A percentile compares a stretch with the other conserved stretches of the same genome.
These are phyloP conservation scores for Xylariales sp. DNA, from an alignment of 2,329 filamentous ascomycete genomes.

Conservation along the genomic window DNA sequence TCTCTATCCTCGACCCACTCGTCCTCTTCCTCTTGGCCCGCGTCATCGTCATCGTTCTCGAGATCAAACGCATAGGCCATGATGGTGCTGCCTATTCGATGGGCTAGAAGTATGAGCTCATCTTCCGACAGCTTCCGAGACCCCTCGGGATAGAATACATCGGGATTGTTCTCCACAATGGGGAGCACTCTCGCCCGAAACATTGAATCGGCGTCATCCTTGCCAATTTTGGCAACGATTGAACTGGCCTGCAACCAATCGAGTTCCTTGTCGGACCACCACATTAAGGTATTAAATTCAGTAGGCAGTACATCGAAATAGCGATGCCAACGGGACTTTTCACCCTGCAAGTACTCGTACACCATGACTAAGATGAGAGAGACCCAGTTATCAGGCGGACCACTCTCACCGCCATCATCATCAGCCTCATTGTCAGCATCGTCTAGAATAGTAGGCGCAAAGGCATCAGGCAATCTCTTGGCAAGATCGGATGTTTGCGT, in stretches of 20 bases:
- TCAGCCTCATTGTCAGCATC: slow-evolving; percentile 54
- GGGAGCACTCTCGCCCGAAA: slow-evolving; percentile 69
- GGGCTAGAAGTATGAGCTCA: slow-evolving; percentile 66
- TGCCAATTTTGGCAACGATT: slow-evolving; percentile 81
- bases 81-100: slow-evolving; percentile 86
- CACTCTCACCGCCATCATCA: slow-evolving; percentile 50
- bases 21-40: slow-evolving; percentile 69
- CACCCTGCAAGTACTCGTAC: slow-evolving; percentile 74
- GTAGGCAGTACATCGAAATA: slow-evolving; percentile 81
- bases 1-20: slow-evolving; percentile 75
- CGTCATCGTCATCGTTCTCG: slow-evolving; percentile 61
- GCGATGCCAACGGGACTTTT: slow-evolving; percentile 75
- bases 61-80: slow-evolving; percentile 96
- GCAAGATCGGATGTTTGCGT: slow-evolving; percentile 77
- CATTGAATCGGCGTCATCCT: slow-evolving; percentile 74
- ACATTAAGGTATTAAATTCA: slow-evolving; percentile 88
- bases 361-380: slow-evolving; percentile 81
- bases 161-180: slow-evolving; percentile 58
- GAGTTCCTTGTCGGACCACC: slow-evolving; percentile 80
- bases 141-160: slow-evolving; percentile 58
- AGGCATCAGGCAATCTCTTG: slow-evolving; percentile 65
- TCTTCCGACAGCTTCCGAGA: slow-evolving; percentile 55
- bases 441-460: slow-evolving; percentile 54
- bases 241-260: slow-evolving; percentile 79
- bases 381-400: slow-evolving; percentile 64